These are phyloP conservation scores for Babjeviella inositovora DNA, from an alignment of 805 yeast species.

Conservation along the genomic window DNA sequence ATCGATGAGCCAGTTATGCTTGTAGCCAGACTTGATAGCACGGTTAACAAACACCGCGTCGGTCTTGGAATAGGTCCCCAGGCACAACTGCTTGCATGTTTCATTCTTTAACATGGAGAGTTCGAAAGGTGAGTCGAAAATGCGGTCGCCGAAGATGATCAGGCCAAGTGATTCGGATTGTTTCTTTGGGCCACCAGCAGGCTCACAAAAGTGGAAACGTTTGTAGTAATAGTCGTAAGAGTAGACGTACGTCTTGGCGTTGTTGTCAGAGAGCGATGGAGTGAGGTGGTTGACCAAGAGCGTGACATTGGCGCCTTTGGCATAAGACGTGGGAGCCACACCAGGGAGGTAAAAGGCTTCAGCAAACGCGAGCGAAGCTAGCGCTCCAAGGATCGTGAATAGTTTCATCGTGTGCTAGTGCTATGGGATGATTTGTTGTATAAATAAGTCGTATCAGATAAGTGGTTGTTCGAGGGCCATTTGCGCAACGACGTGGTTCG, in stretches of 20 bases:
- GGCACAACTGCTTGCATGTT: slow-evolving; percentile 56
- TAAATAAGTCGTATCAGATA: too few relatives aligned
- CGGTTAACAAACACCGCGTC: slow-evolving; percentile 68
- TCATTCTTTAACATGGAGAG: slow-evolving; percentile 62
- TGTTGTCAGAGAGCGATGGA: slow-evolving; percentile 39
- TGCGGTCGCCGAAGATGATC: slow-evolving; percentile 88
- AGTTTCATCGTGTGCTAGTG: too few relatives aligned
- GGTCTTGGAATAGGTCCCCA: slow-evolving; percentile 33
- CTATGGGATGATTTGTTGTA: too few relatives aligned
- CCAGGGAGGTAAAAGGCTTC: slow-evolving; percentile 84
- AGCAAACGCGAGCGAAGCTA: slow-evolving; percentile 6
- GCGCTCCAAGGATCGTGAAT: too few relatives aligned
- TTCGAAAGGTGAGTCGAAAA: slow-evolving; percentile 81
- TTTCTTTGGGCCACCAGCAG: slow-evolving; percentile 45
- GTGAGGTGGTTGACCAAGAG: slow-evolving; percentile 82
- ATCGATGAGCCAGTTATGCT: slow-evolving; percentile 86
- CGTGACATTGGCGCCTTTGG: slow-evolving; percentile 55
- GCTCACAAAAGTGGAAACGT: slow-evolving; percentile 72
- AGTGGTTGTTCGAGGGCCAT: too few relatives aligned
- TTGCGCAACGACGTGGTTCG: too few relatives aligned
- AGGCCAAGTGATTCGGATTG: slow-evolving; percentile 89
- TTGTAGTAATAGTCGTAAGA: slow-evolving; percentile 77
- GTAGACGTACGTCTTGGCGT: slow-evolving; percentile 40
- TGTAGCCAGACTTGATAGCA: slow-evolving; percentile 69
- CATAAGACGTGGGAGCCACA: slow-evolving; percentile 85